Evolutionary conservation across 2,329 filamentous ascomycete species (phyloP), one percentile per base, ranked within the genome.

Genomic region (Chlorencoelia australis): DNA sequence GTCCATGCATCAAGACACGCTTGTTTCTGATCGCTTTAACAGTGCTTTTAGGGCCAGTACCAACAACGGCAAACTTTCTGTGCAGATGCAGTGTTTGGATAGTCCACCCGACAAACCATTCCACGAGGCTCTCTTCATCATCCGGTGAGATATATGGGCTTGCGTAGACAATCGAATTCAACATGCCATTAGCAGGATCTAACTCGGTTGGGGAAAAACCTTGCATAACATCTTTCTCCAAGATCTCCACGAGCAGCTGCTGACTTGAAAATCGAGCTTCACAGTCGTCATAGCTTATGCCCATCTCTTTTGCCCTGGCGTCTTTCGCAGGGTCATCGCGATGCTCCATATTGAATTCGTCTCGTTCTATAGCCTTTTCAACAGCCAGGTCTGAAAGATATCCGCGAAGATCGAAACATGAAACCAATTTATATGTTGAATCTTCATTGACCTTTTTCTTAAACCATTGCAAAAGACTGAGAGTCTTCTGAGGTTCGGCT

Each of bases 31-130:
- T 26, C 25, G 33, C 33, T 5, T 28, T 11, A 13, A 17, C 17
- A 7, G 7, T 14, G 26, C 31, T 25, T 11, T 31, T 14, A 8
- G 33, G 17, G 6, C 30, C 31, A 18, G 52, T 55, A 3, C 73
- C 74, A 4, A 79, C 37, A 3, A 79, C 67, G 13, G 61, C 58
- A 45, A 79, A 78, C 24, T 64, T 67, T 20, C 72, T 66, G 47
- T 66, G 72, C 26, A 57, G 55, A 39, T 75, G 66, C 22, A 73
- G 49, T 19, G 67, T 65, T 37, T 54, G 41, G 20, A 62, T 57
- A 1, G 71, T 61, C 75, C 74, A 79, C 54, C 63, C 70, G 1
- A 69, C 72, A 51, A 77, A 79, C 68, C 71, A 78, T 43, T 76
- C 73, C 7, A 79, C 65, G 18, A 80, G 57, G 39, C 68, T 75